These are phyloP conservation scores for Aspergillus felis DNA, from an alignment of 2,329 filamentous ascomycete species.

Conservation along the genomic window DNA sequence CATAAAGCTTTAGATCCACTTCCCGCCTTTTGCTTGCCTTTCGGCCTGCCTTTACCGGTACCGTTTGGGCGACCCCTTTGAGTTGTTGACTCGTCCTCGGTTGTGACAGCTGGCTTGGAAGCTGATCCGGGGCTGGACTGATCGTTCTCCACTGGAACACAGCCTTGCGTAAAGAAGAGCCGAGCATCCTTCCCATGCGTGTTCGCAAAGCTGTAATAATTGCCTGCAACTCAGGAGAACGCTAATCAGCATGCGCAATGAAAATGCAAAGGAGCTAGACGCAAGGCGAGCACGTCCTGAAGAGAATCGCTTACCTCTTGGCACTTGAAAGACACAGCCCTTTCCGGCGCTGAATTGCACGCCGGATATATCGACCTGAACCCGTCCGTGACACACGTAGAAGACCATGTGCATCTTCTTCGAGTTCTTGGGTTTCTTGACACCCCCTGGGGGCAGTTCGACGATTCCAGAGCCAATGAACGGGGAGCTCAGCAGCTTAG, in stretches of 20 bases:
- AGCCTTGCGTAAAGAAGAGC: conserved; percentile 91
- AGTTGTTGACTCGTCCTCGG: conserved; percentile 19
- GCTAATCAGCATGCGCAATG: neutral
- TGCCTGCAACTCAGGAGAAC: conserved; percentile 57
- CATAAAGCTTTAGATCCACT: conserved; percentile 7
- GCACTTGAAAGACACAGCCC: conserved; percentile 91
- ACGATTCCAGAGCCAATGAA: conserved; percentile 91
- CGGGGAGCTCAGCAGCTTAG: conserved; percentile 76
- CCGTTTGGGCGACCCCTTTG: conserved; percentile 13
- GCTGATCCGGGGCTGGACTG: conserved; percentile 19
- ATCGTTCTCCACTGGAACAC: conserved; percentile 49
- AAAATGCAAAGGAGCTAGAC: neutral
- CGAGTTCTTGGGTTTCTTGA: conserved; percentile 87
- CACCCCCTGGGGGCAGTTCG: conserved; percentile 75
- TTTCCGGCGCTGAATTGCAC: conserved; percentile 72
- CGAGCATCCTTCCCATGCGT: conserved; percentile 67
- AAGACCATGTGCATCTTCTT: conserved; percentile 97
- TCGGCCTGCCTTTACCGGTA: conserved; percentile 26
- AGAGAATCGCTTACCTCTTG: conserved; percentile 66
- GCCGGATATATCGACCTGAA: conserved; percentile 64
- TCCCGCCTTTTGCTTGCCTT: conserved; percentile 30
- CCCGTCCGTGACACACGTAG: conserved; percentile 79
- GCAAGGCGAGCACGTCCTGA: neutral
- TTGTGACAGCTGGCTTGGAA: conserved; percentile 17
- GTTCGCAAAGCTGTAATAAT: conserved; percentile 89